Evolutionary conservation across 2,329 filamentous ascomycete genomes (phyloP).

Genomic region (Xylariaceae sp.): DNA sequence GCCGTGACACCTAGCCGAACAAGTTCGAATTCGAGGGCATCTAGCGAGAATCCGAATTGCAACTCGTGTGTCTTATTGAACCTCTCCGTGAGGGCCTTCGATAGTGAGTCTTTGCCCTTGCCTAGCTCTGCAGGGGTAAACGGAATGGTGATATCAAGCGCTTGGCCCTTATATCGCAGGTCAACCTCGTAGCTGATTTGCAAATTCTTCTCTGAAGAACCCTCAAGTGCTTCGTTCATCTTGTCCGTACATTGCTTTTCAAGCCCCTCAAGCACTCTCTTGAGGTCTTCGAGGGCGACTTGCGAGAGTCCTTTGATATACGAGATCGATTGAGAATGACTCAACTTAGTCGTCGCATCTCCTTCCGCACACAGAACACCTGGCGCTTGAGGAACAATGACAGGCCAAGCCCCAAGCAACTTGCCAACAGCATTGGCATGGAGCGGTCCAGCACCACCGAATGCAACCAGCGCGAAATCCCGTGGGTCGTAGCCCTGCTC

Average conservation of each 20-base stretch:
- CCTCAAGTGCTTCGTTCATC: conserved; percentile 32
- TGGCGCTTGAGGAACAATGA: conserved; percentile 47
- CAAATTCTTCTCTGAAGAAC: conserved; percentile 24
- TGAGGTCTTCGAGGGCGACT: conserved; percentile 30
- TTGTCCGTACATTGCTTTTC: conserved; percentile 32
- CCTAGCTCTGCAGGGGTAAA: conserved; percentile 30
- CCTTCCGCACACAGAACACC: conserved; percentile 46
- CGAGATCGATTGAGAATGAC: conserved; percentile 40
- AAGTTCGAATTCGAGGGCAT: conserved; percentile 40
- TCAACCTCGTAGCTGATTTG: conserved; percentile 37
- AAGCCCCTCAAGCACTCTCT: conserved; percentile 28
- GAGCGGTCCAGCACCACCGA: conserved; percentile 47
- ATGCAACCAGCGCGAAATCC: conserved; percentile 46
- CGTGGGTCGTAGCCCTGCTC: conserved; percentile 48
- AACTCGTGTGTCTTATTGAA: conserved; percentile 32
- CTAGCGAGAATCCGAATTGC: conserved; percentile 40
- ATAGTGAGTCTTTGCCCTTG: background rate
- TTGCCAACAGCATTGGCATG: conserved; percentile 46
- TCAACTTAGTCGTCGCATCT: conserved; percentile 45
- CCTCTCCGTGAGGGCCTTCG: background rate
- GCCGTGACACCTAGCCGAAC: conserved; percentile 42
- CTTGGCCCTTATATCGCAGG: conserved; percentile 44
- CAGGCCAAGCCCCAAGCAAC: conserved; percentile 44
- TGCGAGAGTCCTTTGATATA: conserved; percentile 38
- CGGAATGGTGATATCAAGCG: conserved; percentile 31